Evolutionary conservation across 176 grass and related monocot genomes (phyloP).

Genomic region (Rhipidocladum racemiflorum): DNA sequence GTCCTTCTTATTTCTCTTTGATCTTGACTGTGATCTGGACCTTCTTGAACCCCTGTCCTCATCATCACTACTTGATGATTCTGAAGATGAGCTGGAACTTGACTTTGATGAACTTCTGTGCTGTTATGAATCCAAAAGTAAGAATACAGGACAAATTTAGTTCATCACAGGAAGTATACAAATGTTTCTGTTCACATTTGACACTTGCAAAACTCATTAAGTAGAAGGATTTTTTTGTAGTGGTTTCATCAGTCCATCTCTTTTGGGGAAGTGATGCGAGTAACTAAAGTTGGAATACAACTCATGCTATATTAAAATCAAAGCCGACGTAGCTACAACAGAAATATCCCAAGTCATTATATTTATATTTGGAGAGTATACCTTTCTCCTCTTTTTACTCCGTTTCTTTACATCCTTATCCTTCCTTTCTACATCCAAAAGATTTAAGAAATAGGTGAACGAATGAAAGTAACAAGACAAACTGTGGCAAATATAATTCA

Average conservation of each 20-base stretch:
- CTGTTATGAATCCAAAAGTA: slow-evolving; percentile 48
- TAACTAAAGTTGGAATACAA: not conserved
- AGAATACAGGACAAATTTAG: not conserved
- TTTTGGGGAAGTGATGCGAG: not conserved
- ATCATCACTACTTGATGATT: slow-evolving; percentile 77
- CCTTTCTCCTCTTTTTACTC: slow-evolving; percentile 89
- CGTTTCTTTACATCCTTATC: slow-evolving; percentile 81
- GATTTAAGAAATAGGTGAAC: not conserved
- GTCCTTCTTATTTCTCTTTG: slow-evolving; percentile 75
- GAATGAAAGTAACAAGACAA: not conserved
- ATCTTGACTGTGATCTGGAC: slow-evolving; percentile 68
- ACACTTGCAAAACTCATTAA: not conserved
- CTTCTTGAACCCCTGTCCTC: slow-evolving; percentile 69
- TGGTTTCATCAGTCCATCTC: not conserved
- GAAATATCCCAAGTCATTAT: not conserved
- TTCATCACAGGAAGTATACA: not conserved
- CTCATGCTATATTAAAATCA: slow-evolving; percentile 11
- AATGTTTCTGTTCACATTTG: not conserved
- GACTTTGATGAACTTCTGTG: slow-evolving; percentile 76
- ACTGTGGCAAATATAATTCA: slow-evolving; percentile 4
- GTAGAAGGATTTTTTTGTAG: not conserved
- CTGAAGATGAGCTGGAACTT: slow-evolving; percentile 65
- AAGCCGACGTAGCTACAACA: not conserved
- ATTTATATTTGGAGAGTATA: slow-evolving; percentile 27
- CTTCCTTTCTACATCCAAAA: slow-evolving; percentile 75